A percentile compares a stretch with the other conserved stretches of the same genome.
These are phyloP conservation scores for Puccinia hordei DNA, from an alignment of 1,284 basidiomycete species.

Conservation along the genomic window DNA sequence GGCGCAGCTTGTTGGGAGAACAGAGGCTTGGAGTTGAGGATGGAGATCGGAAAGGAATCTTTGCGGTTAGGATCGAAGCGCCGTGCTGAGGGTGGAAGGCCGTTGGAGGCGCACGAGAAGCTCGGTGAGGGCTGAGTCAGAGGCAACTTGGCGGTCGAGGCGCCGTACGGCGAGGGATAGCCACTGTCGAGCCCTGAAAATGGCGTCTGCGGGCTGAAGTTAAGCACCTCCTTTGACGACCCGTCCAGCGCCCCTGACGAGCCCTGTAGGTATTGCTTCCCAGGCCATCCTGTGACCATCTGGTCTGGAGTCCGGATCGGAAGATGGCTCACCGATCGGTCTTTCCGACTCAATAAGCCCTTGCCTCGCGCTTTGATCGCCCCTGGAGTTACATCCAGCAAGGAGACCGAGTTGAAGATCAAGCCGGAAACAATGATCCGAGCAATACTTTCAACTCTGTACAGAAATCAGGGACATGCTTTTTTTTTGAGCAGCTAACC, in stretches of 20 bases:
- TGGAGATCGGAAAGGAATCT: conserved; percentile 20
- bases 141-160: conserved; percentile 53
- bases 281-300: conserved; percentile 22
- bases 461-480: background rate
- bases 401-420: conserved; percentile 71
- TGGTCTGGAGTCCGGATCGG: too few species aligned
- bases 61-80: conserved; percentile 12
- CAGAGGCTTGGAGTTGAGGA: conserved; percentile 10
- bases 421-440: conserved; percentile 90
- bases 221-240: conserved; percentile 7
- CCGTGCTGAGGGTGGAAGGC: background rate
- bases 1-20: conserved; percentile 42
- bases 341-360: background rate
- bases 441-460: conserved; percentile 79
- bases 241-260: background rate
- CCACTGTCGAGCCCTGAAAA: background rate
- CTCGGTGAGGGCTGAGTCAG: conserved; percentile 18
- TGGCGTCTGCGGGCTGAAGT: conserved; percentile 1
- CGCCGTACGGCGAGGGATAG: conserved; percentile 62
- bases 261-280: too few species aligned
- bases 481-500: background rate
- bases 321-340: conserved; percentile 30
- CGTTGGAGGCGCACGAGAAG: background rate
- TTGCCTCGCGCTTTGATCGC: background rate
- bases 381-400: background rate